Evolutionary conservation across 306 rosid species (phyloP).

Genomic region (cucumber (Cucumis sativus)): DNA sequence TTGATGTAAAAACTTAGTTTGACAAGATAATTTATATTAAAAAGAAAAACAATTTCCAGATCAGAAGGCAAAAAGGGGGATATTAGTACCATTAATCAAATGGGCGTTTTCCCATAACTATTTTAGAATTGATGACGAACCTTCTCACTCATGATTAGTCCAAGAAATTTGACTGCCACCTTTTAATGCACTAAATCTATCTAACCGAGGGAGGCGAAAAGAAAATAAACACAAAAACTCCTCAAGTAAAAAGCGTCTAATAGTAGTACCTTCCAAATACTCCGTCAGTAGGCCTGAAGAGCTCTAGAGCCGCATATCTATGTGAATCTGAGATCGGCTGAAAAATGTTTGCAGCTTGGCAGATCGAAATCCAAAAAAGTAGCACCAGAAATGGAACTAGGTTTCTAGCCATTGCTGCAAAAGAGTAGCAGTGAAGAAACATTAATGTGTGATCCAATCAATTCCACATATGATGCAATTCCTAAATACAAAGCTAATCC

Average conservation of each 20-base stretch:
- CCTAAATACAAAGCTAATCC: neutral
- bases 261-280: conserved; percentile 45
- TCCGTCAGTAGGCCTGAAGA: conserved; percentile 41
- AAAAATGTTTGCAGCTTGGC: conserved; percentile 33
- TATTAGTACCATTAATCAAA: neutral
- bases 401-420: conserved; percentile 70
- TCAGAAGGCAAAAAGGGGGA: neutral
- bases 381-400: conserved; percentile 42
- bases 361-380: conserved; percentile 35
- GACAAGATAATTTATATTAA: neutral
- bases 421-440: neutral
- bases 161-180: neutral
- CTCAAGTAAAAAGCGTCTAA: neutral
- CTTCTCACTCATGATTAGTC: neutral
- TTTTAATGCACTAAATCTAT: neutral
- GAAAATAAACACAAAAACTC: neutral
- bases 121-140: neutral
- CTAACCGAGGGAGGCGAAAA: neutral
- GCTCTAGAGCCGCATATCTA: conserved; percentile 58
- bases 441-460: neutral
- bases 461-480: neutral
- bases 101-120: neutral
- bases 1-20: neutral
- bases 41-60: neutral
- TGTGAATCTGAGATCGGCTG: conserved; percentile 74